Base-by-base conservation (phyloP, 2,329 filamentous ascomycete species). In the Basipetospora chlamydospora region DNA sequence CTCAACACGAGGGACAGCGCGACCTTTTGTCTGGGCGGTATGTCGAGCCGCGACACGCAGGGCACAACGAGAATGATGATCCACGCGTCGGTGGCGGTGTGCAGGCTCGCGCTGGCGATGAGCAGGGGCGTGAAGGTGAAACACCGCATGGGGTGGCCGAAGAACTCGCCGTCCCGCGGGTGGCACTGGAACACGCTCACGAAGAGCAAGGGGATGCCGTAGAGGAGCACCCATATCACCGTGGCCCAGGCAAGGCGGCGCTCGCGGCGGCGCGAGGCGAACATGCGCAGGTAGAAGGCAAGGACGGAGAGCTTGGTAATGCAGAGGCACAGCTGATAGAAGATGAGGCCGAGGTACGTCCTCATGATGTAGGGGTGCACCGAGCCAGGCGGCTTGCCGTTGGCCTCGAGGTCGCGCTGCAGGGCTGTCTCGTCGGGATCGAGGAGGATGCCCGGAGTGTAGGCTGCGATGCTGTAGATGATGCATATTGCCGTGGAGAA, bases 41-140 rank as follows among this genome's bases (percentile, higher is more conserved):
- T 41, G 7, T 56, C 50, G 9, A 67, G 51, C 2, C 54, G 44
- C 3, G 52, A 42, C 4, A 67, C 41, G 29, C 55, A 56, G 3
- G 60, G 58, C 9, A 68, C 44, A 0, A 66, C 56, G 4, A 69
- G 46, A 2, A 49, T 35, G 33, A 68, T 53, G 8, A 70, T 54
- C 44, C 56, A 55, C 23, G 58, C 39, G 42, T 69, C 67, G 18
- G 65, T 55, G 3, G 51, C 51, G n/a, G 66, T 63, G 42, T 66
- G 64, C 32, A 68, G 54, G 1, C 49, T 54, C 1, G 63, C 59
- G 23, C 58, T 60, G 16, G 56, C 47, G 47, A 63, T 63, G 22
- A 59, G 55, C 11, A 66, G 53, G 17, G 57, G 54, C 30, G 55
- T 56, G 39, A 61, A 52, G 31, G 58, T 47, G 38, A 62, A 53